phyloP scores from a whole-genome alignment of 169 alveolate genomes.

The Theileria annulata region DNA sequence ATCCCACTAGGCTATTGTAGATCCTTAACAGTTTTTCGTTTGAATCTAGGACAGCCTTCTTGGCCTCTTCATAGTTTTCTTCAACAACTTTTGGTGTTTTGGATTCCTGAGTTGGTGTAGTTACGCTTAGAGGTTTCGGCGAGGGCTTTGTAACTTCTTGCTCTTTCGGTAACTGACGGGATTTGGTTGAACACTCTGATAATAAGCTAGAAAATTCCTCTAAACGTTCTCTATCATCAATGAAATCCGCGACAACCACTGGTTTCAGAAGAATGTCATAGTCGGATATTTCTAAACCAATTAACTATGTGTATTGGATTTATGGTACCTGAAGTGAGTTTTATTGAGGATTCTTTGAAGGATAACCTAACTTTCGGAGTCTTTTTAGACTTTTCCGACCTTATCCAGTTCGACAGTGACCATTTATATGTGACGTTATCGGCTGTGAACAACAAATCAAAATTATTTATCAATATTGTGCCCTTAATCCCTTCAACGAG shows the following conservation, averaged over 20 bases:
- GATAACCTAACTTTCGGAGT: slow-evolving; percentile 72
- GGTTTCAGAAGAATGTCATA: slow-evolving; percentile 41
- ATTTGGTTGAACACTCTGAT: slow-evolving; percentile 15
- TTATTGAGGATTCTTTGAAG: slow-evolving; percentile 54
- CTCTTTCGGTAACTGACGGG: slow-evolving; percentile 11
- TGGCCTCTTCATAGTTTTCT: slow-evolving; percentile 5
- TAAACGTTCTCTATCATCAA: slow-evolving; percentile 37
- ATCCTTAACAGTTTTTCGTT: slow-evolving; percentile 14
- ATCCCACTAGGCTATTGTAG: slow-evolving; percentile 39
- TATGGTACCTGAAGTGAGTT: slow-evolving; percentile 36
- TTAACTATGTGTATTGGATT: neutral
- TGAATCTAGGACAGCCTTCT: slow-evolving; percentile 23
- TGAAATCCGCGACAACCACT: slow-evolving; percentile 59
- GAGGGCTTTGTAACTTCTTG: neutral
- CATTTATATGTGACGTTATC: slow-evolving; percentile 29
- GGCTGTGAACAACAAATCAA: slow-evolving; percentile 27
- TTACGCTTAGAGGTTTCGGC: slow-evolving; percentile 2
- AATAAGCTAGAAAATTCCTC: slow-evolving; percentile 41
- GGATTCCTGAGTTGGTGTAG: neutral
- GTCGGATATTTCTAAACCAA: slow-evolving; percentile 23
- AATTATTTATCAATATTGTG: slow-evolving; percentile 27
- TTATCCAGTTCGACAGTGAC: slow-evolving; percentile 72
- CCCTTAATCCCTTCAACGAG: slow-evolving; percentile 49
- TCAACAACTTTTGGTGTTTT: neutral
- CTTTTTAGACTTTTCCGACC: slow-evolving; percentile 75